phyloP scores from a whole-genome alignment of 345 rosid genomes.

The Gossypioides kirkii region DNA sequence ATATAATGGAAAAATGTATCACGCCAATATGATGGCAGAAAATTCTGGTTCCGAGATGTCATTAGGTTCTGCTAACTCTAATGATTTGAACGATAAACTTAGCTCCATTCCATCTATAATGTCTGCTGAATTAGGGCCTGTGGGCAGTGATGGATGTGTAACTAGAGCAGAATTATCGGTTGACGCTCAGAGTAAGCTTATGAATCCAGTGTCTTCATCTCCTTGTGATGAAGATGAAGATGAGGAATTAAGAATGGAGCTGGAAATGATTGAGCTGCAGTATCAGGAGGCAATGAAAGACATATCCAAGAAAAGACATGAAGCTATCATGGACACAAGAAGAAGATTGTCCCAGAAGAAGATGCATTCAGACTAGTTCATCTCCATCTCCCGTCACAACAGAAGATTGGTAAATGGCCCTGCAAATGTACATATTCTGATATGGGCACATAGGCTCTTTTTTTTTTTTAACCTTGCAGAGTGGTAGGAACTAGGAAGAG shows the following conservation, averaged over 20 bases:
- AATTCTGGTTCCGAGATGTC: conserved; percentile 36
- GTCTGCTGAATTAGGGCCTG: conserved; percentile 23
- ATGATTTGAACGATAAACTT: conserved; percentile 30
- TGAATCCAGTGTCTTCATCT: conserved; percentile 12
- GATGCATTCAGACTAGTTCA: conserved; percentile 21
- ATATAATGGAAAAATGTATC: conserved; percentile 22
- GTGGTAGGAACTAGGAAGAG: conserved; percentile 7
- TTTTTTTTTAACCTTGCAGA: not conserved
- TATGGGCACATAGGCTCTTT: conserved; percentile 10
- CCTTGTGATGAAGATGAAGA: conserved; percentile 23
- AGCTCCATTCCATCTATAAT: conserved; percentile 25
- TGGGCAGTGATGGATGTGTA: conserved; percentile 17
- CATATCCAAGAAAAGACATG: conserved; percentile 54
- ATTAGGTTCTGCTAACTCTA: conserved; percentile 38
- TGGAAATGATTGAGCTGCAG: conserved; percentile 53
- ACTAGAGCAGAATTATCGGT: not conserved
- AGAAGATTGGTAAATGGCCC: conserved; percentile 13
- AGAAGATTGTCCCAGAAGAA: conserved; percentile 36
- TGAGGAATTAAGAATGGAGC: conserved; percentile 42
- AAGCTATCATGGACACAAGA: conserved; percentile 54
- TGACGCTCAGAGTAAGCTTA: conserved; percentile 14
- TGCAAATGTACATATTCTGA: conserved; percentile 38
- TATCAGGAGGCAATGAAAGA: conserved; percentile 54
- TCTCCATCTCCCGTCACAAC: not conserved
- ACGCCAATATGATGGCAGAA: conserved; percentile 14